Conservation (phyloP, 768 basidiomycete genomes). For the Lactarius trivialis region DNA sequence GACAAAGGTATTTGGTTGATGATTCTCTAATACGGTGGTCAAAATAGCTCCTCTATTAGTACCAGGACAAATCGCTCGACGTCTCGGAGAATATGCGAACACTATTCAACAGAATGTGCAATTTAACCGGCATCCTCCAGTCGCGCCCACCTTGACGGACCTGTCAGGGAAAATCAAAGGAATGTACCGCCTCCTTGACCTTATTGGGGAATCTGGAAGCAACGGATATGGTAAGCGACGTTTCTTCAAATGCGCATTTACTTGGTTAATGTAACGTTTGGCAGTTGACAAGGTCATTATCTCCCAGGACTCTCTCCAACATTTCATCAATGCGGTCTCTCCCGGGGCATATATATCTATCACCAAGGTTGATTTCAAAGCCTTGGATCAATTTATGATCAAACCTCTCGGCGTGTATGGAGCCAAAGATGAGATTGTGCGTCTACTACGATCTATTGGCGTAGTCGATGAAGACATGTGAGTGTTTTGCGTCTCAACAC, state of each 20-base stretch:
- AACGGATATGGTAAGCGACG: slow-evolving; percentile 41
- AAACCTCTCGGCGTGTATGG: slow-evolving; percentile 56
- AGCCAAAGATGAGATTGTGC: slow-evolving; percentile 42
- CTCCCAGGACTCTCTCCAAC: slow-evolving; percentile 41
- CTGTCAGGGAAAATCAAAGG: slow-evolving; percentile 31
- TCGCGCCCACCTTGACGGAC: neutral
- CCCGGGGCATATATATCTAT: slow-evolving; percentile 48
- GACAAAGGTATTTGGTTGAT: neutral
- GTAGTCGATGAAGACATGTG: slow-evolving; percentile 38
- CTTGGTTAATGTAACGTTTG: neutral
- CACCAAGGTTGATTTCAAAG: slow-evolving; percentile 50
- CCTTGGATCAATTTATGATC: slow-evolving; percentile 40
- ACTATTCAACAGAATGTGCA: neutral
- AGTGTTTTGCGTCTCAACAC: slow-evolving; percentile 21
- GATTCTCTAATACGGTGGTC: too few relatives aligned
- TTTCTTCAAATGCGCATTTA: neutral
- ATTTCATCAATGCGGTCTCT: slow-evolving; percentile 42
- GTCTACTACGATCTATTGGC: slow-evolving; percentile 35
- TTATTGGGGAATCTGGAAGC: slow-evolving; percentile 44
- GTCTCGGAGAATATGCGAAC: neutral
- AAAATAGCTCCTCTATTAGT: neutral
- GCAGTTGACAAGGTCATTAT: slow-evolving; percentile 60
- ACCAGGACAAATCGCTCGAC: neutral
- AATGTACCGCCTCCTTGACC: slow-evolving; percentile 49
- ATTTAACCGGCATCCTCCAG: neutral